Evolutionary conservation across 192 early-diverging fungal species (phyloP).

Genomic region (Linnemannia hyalina): DNA sequence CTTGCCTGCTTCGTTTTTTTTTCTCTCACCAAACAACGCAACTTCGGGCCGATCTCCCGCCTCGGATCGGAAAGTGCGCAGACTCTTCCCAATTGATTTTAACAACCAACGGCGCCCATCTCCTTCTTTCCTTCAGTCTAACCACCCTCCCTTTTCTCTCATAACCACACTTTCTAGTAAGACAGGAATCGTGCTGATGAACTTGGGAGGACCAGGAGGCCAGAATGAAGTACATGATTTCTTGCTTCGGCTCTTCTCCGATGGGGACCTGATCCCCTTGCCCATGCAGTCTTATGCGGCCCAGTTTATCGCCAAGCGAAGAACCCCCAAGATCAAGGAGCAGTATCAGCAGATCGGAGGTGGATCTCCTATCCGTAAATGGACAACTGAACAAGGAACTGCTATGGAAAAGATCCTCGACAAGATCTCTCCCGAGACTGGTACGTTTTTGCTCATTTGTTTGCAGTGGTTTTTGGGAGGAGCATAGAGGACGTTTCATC

Average conservation of each 20-base stretch:
- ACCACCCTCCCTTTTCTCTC: neutral
- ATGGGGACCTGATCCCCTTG: constrained; percentile 93
- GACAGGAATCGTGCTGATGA: constrained; percentile 91
- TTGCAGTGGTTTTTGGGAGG: neutral
- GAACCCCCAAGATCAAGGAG: constrained; percentile 87
- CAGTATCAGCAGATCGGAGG: constrained; percentile 96
- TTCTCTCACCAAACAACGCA: neutral
- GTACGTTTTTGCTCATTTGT: constrained; percentile 46
- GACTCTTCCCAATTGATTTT: too few species aligned
- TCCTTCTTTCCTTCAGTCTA: neutral
- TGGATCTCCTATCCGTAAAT: constrained; percentile 91
- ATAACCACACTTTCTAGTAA: constrained; percentile 54
- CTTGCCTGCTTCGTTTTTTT: neutral
- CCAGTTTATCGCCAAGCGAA: constrained; percentile 82
- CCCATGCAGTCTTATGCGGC: constrained; percentile 83
- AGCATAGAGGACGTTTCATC: too few species aligned
- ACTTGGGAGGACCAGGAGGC: constrained; percentile 91
- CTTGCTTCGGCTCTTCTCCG: constrained; percentile 86
- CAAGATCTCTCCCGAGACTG: constrained; percentile 78
- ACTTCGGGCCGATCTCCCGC: neutral
- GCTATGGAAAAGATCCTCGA: constrained; percentile 84
- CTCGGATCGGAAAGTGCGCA: neutral
- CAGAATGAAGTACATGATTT: constrained; percentile 85
- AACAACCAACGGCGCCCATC: neutral
- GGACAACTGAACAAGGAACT: constrained; percentile 90